A percentile compares a stretch with the other conserved stretches of the same genome.
phyloP scores from a whole-genome alignment of 768 basidiomycete species.

The Lactifluus subvellereus region DNA sequence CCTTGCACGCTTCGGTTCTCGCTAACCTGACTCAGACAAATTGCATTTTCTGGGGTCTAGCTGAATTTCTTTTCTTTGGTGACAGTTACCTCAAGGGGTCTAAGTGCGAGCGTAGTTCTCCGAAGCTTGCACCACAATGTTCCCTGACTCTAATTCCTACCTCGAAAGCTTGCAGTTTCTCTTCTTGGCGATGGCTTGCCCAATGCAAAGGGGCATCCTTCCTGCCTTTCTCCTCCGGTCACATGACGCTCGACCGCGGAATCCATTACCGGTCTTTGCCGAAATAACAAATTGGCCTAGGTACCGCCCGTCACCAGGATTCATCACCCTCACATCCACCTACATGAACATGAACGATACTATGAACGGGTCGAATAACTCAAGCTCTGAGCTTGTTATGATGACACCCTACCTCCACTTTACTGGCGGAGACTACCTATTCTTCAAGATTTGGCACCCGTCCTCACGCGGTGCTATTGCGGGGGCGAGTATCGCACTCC shows the following conservation, averaged over 20 bases:
- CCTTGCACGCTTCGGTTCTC: background rate
- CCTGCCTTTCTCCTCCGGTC: too few relatives aligned
- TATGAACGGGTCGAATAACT: slow-evolving; percentile 17
- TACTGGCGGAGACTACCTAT: slow-evolving; percentile 52
- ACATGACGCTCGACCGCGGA: too few relatives aligned
- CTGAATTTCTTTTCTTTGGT: background rate
- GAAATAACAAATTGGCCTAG: too few relatives aligned
- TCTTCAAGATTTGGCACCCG: slow-evolving; percentile 66
- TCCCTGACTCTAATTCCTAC: background rate
- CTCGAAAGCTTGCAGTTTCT: too few relatives aligned
- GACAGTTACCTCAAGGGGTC: background rate
- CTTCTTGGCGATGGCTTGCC: too few relatives aligned
- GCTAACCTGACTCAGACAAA: background rate
- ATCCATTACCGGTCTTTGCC: too few relatives aligned
- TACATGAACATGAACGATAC: background rate
- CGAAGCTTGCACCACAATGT: slow-evolving; percentile 25
- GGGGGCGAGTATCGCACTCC: slow-evolving; percentile 68
- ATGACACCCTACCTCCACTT: slow-evolving; percentile 75
- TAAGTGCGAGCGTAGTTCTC: slow-evolving; percentile 34
- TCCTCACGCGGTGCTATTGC: slow-evolving; percentile 62
- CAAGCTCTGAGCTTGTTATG: slow-evolving; percentile 29
- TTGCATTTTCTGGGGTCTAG: background rate
- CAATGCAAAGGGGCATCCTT: too few relatives aligned
- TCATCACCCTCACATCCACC: background rate
- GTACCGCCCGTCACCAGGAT: background rate